Evolutionary conservation across 768 basidiomycete genomes (phyloP).

Genomic region (Clathrus columnatus): DNA sequence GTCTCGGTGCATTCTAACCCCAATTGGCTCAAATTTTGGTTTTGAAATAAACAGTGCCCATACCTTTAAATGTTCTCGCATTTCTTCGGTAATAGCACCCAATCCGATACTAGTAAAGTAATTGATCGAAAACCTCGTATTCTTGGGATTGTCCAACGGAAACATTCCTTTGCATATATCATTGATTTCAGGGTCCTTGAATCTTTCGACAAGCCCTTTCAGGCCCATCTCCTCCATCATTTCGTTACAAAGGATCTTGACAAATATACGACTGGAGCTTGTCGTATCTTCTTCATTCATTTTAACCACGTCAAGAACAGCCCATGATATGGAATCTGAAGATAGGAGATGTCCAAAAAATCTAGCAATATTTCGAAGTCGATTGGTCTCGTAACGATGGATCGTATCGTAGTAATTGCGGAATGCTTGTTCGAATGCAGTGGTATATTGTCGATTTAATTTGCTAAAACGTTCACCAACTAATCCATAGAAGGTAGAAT

Average conservation of each 20-base stretch:
- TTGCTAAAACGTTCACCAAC: slow-evolving; percentile 95
- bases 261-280: slow-evolving; percentile 89
- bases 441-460: slow-evolving; percentile 91
- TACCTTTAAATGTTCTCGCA: slow-evolving; percentile 93
- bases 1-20: slow-evolving; percentile 79
- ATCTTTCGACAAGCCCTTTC: slow-evolving; percentile 76
- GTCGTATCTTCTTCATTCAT: slow-evolving; percentile 99
- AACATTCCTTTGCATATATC: slow-evolving; percentile 76
- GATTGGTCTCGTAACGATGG: slow-evolving; percentile 98
- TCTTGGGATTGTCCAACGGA: slow-evolving; percentile 93
- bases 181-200: slow-evolving; percentile 79
- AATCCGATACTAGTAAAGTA: slow-evolving; percentile 95
- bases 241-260: slow-evolving; percentile 95
- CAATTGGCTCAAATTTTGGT: background rate
- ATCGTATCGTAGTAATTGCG: slow-evolving; percentile 88
- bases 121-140: slow-evolving; percentile 94
- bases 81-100: slow-evolving; percentile 86
- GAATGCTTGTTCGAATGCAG: slow-evolving; percentile 82
- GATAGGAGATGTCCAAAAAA: slow-evolving; percentile 92
- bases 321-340: slow-evolving; percentile 86
- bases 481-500: slow-evolving; percentile 94
- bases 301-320: slow-evolving; percentile 71
- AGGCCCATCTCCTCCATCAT: slow-evolving; percentile 92
- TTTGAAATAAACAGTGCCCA: slow-evolving; percentile 18
- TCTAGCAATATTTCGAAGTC: slow-evolving; percentile 90